Conservation (phyloP, 2,329 filamentous ascomycete species). For the Trichoderma cornu-damae region DNA sequence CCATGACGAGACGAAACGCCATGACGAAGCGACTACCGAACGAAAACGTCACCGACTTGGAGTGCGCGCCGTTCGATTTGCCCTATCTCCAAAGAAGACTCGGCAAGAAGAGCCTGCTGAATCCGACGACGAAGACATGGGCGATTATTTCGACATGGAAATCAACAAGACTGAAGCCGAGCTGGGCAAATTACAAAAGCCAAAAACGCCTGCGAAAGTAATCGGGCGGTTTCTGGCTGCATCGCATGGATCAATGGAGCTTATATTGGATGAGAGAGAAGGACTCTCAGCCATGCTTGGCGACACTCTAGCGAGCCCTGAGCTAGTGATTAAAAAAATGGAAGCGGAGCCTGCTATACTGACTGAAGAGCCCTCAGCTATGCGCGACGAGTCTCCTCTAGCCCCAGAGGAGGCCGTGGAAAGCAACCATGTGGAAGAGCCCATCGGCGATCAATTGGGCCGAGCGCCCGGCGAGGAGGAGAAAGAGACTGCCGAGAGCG, state of each 20-base stretch:
- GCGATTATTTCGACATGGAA: conserved; percentile 50
- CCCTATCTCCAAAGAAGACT: conserved; percentile 37
- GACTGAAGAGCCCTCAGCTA: neutral
- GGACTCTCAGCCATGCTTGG: conserved; percentile 42
- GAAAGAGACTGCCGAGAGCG: conserved; percentile 17
- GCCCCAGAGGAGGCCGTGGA: neutral
- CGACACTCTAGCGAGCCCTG: conserved; percentile 14
- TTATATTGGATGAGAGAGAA: conserved; percentile 43
- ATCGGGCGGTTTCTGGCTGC: conserved; percentile 44
- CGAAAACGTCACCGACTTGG: conserved; percentile 28
- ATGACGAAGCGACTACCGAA: conserved; percentile 13
- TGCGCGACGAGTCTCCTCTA: neutral
- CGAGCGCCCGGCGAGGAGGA: neutral
- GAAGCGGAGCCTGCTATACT: neutral
- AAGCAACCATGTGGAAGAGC: neutral
- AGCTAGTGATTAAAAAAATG: neutral
- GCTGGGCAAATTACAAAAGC: conserved; percentile 43
- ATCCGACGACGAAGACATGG: conserved; percentile 56
- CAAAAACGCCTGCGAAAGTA: conserved; percentile 37
- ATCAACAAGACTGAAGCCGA: conserved; percentile 49
- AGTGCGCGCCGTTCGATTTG: conserved; percentile 36
- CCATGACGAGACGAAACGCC: neutral
- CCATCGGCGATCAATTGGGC: neutral
- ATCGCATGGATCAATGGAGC: conserved; percentile 45
- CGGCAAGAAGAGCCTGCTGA: conserved; percentile 36